These are phyloP conservation scores for Achaetomium macrosporum DNA, from an alignment of 2,329 filamentous ascomycete species.

Conservation along the genomic window DNA sequence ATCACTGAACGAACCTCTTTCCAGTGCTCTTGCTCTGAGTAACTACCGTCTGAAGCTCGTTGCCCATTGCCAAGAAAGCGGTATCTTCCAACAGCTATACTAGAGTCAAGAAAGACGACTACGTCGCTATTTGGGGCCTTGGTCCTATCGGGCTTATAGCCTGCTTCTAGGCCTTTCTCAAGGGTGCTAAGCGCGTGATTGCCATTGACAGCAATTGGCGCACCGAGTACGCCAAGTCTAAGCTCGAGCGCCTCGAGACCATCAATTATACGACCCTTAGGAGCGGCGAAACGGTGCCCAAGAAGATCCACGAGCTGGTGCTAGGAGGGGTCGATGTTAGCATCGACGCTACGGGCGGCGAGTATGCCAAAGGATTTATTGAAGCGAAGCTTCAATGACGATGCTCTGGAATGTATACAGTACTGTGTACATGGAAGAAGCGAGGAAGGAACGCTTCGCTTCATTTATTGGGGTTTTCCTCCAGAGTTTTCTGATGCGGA, in stretches of 20 bases:
- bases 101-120: conserved; percentile 55
- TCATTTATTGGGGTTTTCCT: too few relatives aligned
- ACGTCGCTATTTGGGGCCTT: conserved; percentile 60
- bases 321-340: conserved; percentile 14
- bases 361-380: conserved; percentile 11
- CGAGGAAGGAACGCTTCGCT: too few relatives aligned
- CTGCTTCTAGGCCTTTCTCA: conserved; percentile 10
- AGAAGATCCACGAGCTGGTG: conserved; percentile 14
- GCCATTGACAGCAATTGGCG: conserved; percentile 16
- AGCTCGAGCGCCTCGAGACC: conserved; percentile 10
- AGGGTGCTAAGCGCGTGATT: conserved; percentile 15
- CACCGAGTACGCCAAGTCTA: conserved; percentile 9
- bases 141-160: conserved; percentile 50
- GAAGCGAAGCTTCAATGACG: too few relatives aligned
- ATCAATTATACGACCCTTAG: conserved; percentile 10
- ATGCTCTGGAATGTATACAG: too few relatives aligned
- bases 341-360: conserved; percentile 17
- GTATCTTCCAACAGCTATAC: too few relatives aligned
- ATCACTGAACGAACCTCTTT: too few relatives aligned
- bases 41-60: too few relatives aligned
- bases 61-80: too few relatives aligned
- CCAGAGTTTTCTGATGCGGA: too few relatives aligned
- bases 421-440: too few relatives aligned
- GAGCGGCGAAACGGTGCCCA: conserved; percentile 7
- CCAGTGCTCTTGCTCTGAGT: too few relatives aligned